Conservation (phyloP, 2,329 filamentous ascomycete genomes). For the Hypoxylon sp. region DNA sequence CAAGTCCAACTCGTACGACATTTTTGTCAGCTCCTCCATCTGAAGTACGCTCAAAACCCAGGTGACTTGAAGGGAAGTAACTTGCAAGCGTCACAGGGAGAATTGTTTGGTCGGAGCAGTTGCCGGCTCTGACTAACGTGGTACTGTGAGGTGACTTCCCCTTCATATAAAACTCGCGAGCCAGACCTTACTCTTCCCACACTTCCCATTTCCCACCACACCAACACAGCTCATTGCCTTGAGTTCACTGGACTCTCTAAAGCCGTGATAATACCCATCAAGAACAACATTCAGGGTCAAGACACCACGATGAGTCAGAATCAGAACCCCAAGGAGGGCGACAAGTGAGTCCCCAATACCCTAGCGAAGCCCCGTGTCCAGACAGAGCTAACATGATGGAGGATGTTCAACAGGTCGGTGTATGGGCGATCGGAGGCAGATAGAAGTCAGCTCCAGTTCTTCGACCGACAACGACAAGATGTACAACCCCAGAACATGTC, state of each 20-base stretch:
- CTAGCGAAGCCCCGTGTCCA: neutral
- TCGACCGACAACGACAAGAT: neutral
- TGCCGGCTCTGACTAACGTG: neutral
- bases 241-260: neutral
- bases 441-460: slow-evolving; percentile 8
- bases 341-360: slow-evolving; percentile 15
- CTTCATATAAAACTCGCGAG: slow-evolving; percentile 12
- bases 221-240: slow-evolving; percentile 1
- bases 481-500: neutral
- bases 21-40: slow-evolving; percentile 17
- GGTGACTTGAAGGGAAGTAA: slow-evolving; percentile 19
- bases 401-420: neutral
- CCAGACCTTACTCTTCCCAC: neutral
- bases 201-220: slow-evolving; percentile 12
- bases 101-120: slow-evolving; percentile 9
- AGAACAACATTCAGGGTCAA: neutral
- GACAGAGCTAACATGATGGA: slow-evolving; percentile 15
- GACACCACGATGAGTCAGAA: slow-evolving; percentile 13
- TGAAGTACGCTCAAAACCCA: slow-evolving; percentile 15
- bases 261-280: neutral
- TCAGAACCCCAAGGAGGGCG: neutral
- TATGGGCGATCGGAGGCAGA: neutral
- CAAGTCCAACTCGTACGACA: slow-evolving; percentile 12
- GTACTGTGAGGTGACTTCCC: neutral
- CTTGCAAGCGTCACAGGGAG: neutral